These are phyloP conservation scores for Pulveroboletus ravenelii DNA, from an alignment of 768 basidiomycete species.

Conservation along the genomic window DNA sequence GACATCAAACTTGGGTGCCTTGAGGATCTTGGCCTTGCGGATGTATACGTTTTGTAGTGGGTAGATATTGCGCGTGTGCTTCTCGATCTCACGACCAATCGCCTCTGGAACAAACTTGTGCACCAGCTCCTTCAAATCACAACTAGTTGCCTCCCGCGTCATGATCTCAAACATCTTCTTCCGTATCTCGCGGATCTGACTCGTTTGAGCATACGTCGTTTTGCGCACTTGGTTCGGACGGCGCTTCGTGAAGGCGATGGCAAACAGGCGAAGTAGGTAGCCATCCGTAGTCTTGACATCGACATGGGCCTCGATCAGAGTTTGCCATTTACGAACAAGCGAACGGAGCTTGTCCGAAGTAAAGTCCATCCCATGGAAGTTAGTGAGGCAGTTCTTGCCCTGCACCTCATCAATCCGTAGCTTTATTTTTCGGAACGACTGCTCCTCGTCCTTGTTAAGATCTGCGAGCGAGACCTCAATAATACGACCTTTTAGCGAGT, in stretches of 20 bases:
- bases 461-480: conserved; percentile 95
- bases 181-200: conserved; percentile 95
- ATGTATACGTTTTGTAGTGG: conserved; percentile 99
- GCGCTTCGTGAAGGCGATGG: conserved; percentile 98
- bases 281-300: conserved; percentile 99
- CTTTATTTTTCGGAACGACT: conserved; percentile 99
- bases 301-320: conserved; percentile 97
- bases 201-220: conserved; percentile 95
- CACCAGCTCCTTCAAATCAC: conserved; percentile 96
- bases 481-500: conserved; percentile 95
- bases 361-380: conserved; percentile 99
- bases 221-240: conserved; percentile 95
- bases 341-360: conserved; percentile 99
- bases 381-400: conserved; percentile 99
- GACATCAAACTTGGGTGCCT: conserved; percentile 94
- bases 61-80: conserved; percentile 93
- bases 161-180: conserved; percentile 99
- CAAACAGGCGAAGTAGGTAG: conserved; percentile 97
- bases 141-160: conserved; percentile 90
- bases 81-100: conserved; percentile 99
- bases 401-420: conserved; percentile 94
- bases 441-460: conserved; percentile 99
- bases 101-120: conserved; percentile 99
- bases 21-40: conserved; percentile 98
- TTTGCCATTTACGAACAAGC: conserved; percentile 99